Conservation (phyloP, 208 protist species). For the Vickermania ingenoplastis region DNA sequence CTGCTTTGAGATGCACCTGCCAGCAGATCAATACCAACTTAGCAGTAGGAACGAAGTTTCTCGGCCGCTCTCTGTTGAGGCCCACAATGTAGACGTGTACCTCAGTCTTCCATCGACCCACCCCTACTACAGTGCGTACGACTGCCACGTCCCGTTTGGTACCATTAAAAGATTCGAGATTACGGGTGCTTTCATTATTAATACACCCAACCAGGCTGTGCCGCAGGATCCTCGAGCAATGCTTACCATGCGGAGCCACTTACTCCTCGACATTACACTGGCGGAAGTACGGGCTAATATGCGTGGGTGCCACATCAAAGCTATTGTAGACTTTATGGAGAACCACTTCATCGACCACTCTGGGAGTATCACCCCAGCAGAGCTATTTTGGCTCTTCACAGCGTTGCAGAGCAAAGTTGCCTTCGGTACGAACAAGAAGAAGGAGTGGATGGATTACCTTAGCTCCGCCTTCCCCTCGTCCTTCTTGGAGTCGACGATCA, state of each 20-base stretch:
- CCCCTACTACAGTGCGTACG: conserved; percentile 41
- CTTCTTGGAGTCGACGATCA: conserved; percentile 50
- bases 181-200: conserved; percentile 43
- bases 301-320: conserved; percentile 57
- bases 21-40: conserved; percentile 71
- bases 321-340: conserved; percentile 40
- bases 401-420: conserved; percentile 67
- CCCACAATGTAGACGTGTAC: conserved; percentile 37
- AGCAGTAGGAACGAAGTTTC: conserved; percentile 65
- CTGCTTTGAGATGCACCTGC: conserved; percentile 56
- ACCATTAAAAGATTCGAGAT: conserved; percentile 29
- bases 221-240: conserved; percentile 14
- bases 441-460: conserved; percentile 62
- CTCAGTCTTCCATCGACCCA: conserved; percentile 54
- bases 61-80: conserved; percentile 48
- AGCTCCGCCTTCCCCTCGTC: conserved; percentile 38
- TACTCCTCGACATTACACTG: conserved; percentile 57
- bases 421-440: conserved; percentile 62
- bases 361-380: conserved; percentile 49
- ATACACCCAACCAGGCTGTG: conserved; percentile 55
- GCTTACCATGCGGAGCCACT: conserved; percentile 48
- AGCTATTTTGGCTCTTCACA: conserved; percentile 80
- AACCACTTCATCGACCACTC: conserved; percentile 68
- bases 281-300: conserved; percentile 40
- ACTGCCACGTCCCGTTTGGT: conserved; percentile 32